Base-by-base conservation (phyloP, 805 yeast genomes). In the Blastobotrys chiropterorum region DNA sequence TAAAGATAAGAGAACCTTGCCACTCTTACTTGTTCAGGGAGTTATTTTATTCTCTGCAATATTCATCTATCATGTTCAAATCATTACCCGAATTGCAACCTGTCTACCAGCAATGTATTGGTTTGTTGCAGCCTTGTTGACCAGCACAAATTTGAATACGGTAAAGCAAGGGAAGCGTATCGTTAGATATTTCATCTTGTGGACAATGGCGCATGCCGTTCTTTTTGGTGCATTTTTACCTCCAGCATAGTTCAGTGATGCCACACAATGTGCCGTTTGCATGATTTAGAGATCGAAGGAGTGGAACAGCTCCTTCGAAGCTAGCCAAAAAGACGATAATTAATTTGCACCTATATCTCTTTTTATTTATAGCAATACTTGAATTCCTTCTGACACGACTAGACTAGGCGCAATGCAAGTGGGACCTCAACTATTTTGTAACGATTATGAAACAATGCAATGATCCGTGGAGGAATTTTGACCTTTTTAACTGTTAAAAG, bases 141-240 rank as follows among this genome's bases (percentile, higher is more conserved):
- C 58, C 34, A 65, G 66, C 40, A 53, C 54, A n/a, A 52, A 53
- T 7, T 51, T 44, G 2, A 61, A 51, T 3, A 53, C 58, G 38
- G 50, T 51, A 53, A 60, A 54, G 46, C 54, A 54, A 38, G 76
- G 76, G 1, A 65, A 66, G 48, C 49, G 56, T 19, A 75, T 77
- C 64, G 63, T 79, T 1, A 59, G 68, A 5, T 85, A 80, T 71
- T 69, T 80, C 59, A 57, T 81, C 3, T 58, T 76, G 0, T 90
- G 96, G 95, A 72, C 71, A 19, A 64, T 82, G 3, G 59, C 82
- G 2, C 97, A 90, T 67, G 77, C 90, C 0, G 77, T 80, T 1
- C 69, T 90, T 48, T 90, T 80, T 69, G 87, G 85, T 5, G 83
- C 83, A n/a, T 90, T 87, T 63, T 72, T 90, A 43, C 98, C 97